Base-by-base conservation (phyloP, 1,284 basidiomycete genomes). In the Tremellales sp. region DNA sequence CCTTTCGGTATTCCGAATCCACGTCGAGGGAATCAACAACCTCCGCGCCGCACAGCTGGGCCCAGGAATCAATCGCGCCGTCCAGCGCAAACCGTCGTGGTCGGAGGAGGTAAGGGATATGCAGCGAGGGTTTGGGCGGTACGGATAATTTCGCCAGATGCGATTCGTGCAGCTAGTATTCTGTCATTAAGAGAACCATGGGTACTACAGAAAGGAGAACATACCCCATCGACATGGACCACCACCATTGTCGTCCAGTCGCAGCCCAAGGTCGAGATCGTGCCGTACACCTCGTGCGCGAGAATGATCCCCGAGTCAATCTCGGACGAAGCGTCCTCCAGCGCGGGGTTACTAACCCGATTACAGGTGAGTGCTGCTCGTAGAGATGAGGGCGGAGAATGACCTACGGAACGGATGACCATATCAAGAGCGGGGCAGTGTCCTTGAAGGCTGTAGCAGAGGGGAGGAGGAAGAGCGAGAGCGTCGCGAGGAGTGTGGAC, bases 401-500 rank as follows among this genome's bases (percentile, higher is more conserved):
- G 19, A 62, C 67, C 47, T 31, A 71, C 68, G 61, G 56, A 32
- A 55, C 48, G 10, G 63, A 63, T 8, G 63, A 63, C 66, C 66
- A 71, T 8, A 67, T 52, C 13, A 68, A 56, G 27, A 71, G 54
- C 3, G 68, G 68, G 2, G 67, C 65, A 7, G 67, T 64, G 46
- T 68, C 65, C 37, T 58, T 57, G 63, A 69, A 68, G 1, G 60
- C 67, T 5, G 48, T 21, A 3, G 51, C 57, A 1, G 57, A 44
- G 6, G 55, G 37, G 2, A 60, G 56, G 25, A 63, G 44, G 10
- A 66, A 25, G 16, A 58, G 52, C 14, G 57, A 47, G 21, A 57
- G 44, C 2, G 52, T 41, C 36, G 60, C 51, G 37, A 60, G 32
- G 10, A 58, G 39, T 41, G 54, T 25, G 24, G 53, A 46, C 41